Base-by-base conservation (phyloP, 495 filamentous ascomycete species). In the Pseudevernia furfuracea region DNA sequence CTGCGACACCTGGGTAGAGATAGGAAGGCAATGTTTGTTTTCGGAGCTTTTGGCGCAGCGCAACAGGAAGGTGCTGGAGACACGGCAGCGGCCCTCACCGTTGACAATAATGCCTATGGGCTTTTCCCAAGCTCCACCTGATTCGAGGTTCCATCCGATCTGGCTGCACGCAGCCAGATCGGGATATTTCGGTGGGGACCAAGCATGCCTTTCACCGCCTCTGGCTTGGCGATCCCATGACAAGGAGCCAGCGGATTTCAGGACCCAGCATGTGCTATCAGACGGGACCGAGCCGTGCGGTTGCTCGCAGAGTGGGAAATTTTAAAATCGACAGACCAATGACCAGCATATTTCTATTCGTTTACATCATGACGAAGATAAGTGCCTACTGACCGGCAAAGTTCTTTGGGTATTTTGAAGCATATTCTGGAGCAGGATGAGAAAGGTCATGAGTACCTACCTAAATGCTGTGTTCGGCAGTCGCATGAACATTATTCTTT, bases 261-360 rank as follows among this genome's bases (percentile, higher is more conserved):
- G n/a, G n/a, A n/a, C n/a, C n/a, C n/a, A n/a, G 21, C 43, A 46
- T 46, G 43, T 46, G 43, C 43, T 53, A 30, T 32, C 6, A 21
- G 52, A 34, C 52, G 52, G 52, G 52, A 55, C 34, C 30, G 52
- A 55, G 52, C 52, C 52, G 52, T 55, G 30, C 52, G 52, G 52
- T 55, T 55, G 30, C 52, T 21, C 34, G 52, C 52, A 55, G 52
- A 5, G 30, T 34, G 52, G 52, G 52, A 55, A 34, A 34, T 55
- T 6, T 15, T 55, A 34, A 7, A 23, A 11, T 49, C 28, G 25
- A 7, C 15, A 34, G 52, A 55, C 52, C 28, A 21, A 25, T 23
- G 1, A 12, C 2, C n/a, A 52, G 23, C 25, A 14, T 30, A 1
- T 28, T 28, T 17, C 12, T 6, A 12, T 52, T 17, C 11, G 12